phyloP scores from a whole-genome alignment of 148 eudicot species.

The Mesembryanthemum crystallinum region DNA sequence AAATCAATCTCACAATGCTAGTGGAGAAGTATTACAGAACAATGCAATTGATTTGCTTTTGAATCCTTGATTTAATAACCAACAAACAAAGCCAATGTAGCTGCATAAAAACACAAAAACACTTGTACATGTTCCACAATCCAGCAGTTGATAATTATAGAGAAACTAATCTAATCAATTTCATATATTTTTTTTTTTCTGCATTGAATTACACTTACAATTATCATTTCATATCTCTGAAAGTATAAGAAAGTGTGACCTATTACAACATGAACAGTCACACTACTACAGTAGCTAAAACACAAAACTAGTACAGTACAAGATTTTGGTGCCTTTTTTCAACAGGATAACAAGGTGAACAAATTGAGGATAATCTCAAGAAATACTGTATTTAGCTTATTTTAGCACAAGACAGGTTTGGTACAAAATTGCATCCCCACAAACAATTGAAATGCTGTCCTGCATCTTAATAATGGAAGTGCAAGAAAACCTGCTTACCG shows the following conservation, averaged over 20 bases:
- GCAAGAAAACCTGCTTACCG: not conserved
- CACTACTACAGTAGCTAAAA: not conserved
- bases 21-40: no score
- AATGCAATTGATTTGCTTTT: no score
- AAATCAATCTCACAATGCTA: no score
- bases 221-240: no score
- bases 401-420: not conserved
- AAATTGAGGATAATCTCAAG: not conserved
- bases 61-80: no score
- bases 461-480: not conserved
- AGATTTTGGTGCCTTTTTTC: not conserved
- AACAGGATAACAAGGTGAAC: conserved; percentile 1
- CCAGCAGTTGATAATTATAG: not conserved
- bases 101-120: no score
- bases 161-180: no score
- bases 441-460: conserved; percentile 10
- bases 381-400: not conserved
- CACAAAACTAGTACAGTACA: not conserved
- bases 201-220: no score
- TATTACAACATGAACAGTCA: no score
- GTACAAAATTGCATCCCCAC: conserved; percentile 12
- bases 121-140: not conserved
- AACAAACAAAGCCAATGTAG: no score
- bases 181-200: no score
- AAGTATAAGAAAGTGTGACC: no score